These are phyloP conservation scores for Monoraphidium neglectum DNA, from an alignment of 139 green algal genomes.

Conservation along the genomic window DNA sequence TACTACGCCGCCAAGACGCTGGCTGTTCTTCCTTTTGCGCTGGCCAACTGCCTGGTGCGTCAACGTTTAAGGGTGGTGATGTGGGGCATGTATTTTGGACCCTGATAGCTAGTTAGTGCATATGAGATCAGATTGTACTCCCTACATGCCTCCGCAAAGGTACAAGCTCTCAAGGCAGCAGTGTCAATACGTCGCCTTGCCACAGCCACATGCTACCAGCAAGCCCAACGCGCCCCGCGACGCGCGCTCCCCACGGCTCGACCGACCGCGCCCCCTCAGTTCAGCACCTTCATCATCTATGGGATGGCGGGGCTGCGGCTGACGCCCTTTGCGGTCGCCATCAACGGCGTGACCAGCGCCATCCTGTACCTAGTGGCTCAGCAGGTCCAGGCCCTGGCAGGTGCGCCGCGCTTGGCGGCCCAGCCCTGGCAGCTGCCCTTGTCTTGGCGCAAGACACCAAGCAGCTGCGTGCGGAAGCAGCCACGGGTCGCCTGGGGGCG, in stretches of 20 bases:
- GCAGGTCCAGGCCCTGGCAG: not conserved
- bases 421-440: not conserved
- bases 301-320: conserved; percentile 34
- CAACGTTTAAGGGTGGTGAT: too few relatives aligned
- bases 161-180: too few relatives aligned
- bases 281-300: conserved; percentile 26
- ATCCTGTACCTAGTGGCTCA: not conserved
- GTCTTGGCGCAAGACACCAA: not conserved
- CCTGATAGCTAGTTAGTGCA: too few relatives aligned
- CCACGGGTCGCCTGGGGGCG: not conserved
- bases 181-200: too few relatives aligned
- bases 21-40: not conserved
- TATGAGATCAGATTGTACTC: too few relatives aligned
- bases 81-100: too few relatives aligned
- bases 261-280: not conserved
- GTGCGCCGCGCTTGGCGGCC: not conserved
- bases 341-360: not conserved
- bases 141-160: too few relatives aligned
- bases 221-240: too few relatives aligned
- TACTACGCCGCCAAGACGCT: conserved; percentile 36
- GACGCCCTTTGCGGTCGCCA: not conserved
- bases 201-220: too few relatives aligned
- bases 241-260: too few relatives aligned
- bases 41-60: too few relatives aligned
- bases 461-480: not conserved